Conservation (phyloP, 2,329 filamentous ascomycete genomes). For the Talaromyces sp. region DNA sequence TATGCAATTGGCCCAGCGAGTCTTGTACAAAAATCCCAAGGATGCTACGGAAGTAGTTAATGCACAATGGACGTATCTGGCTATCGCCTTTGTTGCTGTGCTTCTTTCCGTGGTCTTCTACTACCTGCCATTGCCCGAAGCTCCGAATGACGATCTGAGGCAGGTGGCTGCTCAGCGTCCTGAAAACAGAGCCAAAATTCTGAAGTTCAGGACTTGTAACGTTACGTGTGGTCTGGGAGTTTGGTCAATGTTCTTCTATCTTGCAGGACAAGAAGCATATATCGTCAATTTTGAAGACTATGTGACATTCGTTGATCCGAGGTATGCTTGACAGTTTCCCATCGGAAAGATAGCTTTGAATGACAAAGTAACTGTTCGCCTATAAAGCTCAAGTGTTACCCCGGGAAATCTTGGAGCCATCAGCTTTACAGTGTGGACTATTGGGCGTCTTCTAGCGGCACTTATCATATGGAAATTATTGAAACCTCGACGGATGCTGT, state of each 20-base stretch:
- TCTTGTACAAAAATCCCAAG: constrained; percentile 37
- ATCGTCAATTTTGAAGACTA: background rate
- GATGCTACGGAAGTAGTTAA: constrained; percentile 40
- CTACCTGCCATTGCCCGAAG: constrained; percentile 62
- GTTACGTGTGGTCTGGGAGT: constrained; percentile 55
- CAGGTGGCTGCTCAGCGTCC: constrained; percentile 53
- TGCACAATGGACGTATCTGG: constrained; percentile 4
- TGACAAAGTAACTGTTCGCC: background rate
- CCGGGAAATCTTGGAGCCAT: background rate
- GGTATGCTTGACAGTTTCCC: background rate
- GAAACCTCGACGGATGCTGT: constrained; percentile 57
- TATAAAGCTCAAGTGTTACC: background rate
- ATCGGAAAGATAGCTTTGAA: background rate
- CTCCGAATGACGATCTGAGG: constrained; percentile 60
- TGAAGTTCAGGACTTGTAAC: constrained; percentile 53
- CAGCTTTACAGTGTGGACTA: constrained; percentile 55
- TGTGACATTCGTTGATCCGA: background rate
- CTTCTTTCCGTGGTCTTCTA: constrained; percentile 59
- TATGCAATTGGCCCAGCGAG: constrained; percentile 51
- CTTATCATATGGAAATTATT: constrained; percentile 50
- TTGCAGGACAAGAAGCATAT: constrained; percentile 59
- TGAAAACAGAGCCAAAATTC: constrained; percentile 47
- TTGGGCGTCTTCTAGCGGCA: constrained; percentile 58
- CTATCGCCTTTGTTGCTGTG: constrained; percentile 54
- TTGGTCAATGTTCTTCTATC: constrained; percentile 59